These are phyloP conservation scores for Diddensiella transvaalensis DNA, from an alignment of 805 yeast species.

Conservation along the genomic window DNA sequence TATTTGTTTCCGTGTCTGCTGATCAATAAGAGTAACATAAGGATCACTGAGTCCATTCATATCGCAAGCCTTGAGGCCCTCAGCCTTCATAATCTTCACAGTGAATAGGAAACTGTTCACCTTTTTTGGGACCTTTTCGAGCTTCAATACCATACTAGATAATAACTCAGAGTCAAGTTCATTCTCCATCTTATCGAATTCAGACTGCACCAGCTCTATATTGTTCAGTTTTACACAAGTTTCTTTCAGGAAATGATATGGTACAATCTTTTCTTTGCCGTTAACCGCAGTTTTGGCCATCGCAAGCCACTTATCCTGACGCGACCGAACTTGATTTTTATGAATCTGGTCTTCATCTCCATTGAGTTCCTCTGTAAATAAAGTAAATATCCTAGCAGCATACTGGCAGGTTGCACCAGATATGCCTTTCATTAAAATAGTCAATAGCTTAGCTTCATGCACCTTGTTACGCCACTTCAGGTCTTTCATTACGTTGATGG, in stretches of 20 bases:
- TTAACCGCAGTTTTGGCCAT: slow-evolving; percentile 37
- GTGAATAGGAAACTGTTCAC: slow-evolving; percentile 53
- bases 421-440: slow-evolving; percentile 57
- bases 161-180: slow-evolving; percentile 56
- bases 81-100: slow-evolving; percentile 59
- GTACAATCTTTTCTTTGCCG: slow-evolving; percentile 41
- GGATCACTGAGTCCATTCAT: slow-evolving; percentile 50
- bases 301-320: slow-evolving; percentile 36
- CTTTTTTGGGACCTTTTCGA: slow-evolving; percentile 34
- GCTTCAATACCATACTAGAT: slow-evolving; percentile 40
- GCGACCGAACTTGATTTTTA: slow-evolving; percentile 9
- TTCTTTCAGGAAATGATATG: slow-evolving; percentile 54
- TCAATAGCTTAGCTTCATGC: slow-evolving; percentile 60
- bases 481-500: slow-evolving; percentile 51
- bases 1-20: slow-evolving; percentile 48
- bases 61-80: slow-evolving; percentile 49
- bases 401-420: slow-evolving; percentile 52
- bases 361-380: slow-evolving; percentile 26
- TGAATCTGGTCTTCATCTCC: slow-evolving; percentile 18
- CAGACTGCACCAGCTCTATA: slow-evolving; percentile 43
- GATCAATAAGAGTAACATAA: slow-evolving; percentile 61
- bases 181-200: slow-evolving; percentile 48
- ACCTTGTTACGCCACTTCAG: slow-evolving; percentile 64
- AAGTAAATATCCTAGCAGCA: slow-evolving; percentile 25
- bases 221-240: slow-evolving; percentile 80